Base-by-base conservation (phyloP, 2,329 filamentous ascomycete genomes). In the Penicillium capsulatum region DNA sequence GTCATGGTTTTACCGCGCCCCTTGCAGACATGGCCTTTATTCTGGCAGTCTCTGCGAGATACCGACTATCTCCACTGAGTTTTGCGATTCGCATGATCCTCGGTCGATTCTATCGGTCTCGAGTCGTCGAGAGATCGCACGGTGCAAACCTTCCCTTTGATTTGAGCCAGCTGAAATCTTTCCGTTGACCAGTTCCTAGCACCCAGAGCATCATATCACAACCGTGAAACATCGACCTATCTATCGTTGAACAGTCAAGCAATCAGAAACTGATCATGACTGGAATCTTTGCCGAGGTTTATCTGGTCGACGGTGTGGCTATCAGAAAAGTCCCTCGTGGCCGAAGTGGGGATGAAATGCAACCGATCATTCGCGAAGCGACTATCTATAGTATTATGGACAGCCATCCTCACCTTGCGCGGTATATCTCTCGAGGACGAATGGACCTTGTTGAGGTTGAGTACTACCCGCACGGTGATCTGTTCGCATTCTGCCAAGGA, bases 271-370 rank as follows among this genome's bases (percentile, higher is more conserved):
- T 38, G 9, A 17, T 45, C 26, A 33, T 24, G 16, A 47, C 38
- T 27, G 37, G 40, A 15, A 38, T 44, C 9, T 47, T 35, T 38
- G 36, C 44, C 3, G 29, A 43, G 17, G 34, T 40, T 19, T 40
- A 42, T 35, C 37, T 47, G 14, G 7, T 42, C 13, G 40, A 47
- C 19, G 31, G 28, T 10, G 36, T 33, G 15, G 33, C 32, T 22
- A 38, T 47, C 26, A 37, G 40, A 37, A 47, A 47, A 16, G 13
- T 27, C 7, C 40, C 40, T 44, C 37, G 44, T 28, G 36, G 40
- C 17, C 14, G 32, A 11, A 33, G 15, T 22, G 20, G 37, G 26
- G 42, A 45, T 26, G 38, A 34, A 20, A 39, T 34, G 31, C 26
- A 32, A 20, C 36, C 31, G n/a, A 45, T 40, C 16, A 27, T 31